Conservation (phyloP, 371 early-diverging fungal species). For the Circinella umbellata region DNA sequence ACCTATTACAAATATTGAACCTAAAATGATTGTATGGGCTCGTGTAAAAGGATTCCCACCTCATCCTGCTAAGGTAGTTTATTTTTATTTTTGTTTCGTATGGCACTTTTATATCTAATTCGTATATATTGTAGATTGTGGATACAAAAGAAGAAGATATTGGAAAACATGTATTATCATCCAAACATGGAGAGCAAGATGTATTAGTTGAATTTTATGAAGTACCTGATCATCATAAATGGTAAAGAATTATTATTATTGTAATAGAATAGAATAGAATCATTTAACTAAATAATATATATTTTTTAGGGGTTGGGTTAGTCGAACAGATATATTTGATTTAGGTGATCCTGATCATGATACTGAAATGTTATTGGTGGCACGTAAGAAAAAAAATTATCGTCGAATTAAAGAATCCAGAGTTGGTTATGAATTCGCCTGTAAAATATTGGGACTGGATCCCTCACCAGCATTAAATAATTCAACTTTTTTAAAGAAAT, state of each 20-base stretch:
- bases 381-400: slow-evolving; percentile 32
- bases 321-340: slow-evolving; percentile 23
- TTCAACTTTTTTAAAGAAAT: background rate
- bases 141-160: slow-evolving; percentile 25
- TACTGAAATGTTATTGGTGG: slow-evolving; percentile 33
- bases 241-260: slow-evolving; percentile 29
- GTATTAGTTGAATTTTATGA: slow-evolving; percentile 36
- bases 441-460: slow-evolving; percentile 29
- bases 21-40: slow-evolving; percentile 47
- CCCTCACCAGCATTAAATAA: slow-evolving; percentile 14
- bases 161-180: slow-evolving; percentile 23
- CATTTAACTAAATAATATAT: background rate
- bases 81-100: no score
- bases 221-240: slow-evolving; percentile 37
- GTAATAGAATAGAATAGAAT: no score
- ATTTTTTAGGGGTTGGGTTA: slow-evolving; percentile 47
- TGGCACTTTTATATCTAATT: no score
- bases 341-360: slow-evolving; percentile 41
- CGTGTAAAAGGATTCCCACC: slow-evolving; percentile 48
- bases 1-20: slow-evolving; percentile 18
- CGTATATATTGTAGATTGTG: slow-evolving; percentile 24
- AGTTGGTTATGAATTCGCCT: slow-evolving; percentile 37
- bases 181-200: slow-evolving; percentile 15
- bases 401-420: slow-evolving; percentile 37
- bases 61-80: slow-evolving; percentile 47